Conservation (phyloP, 495 filamentous ascomycete genomes). For the Podospora sp. region DNA sequence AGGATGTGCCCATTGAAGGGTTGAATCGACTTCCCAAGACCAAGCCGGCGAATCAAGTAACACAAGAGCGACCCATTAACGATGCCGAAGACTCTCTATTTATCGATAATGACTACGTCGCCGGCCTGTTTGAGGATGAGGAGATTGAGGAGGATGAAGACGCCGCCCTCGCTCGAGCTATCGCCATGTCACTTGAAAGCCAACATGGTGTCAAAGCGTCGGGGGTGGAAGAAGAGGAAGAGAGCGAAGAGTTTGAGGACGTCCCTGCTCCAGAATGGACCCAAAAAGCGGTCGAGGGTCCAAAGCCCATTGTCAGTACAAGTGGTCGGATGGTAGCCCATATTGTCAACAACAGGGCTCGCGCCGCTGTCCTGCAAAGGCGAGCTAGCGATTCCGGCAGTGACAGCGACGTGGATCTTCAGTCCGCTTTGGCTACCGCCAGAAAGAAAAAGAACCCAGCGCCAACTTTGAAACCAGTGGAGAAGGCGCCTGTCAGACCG, state of each 20-base stretch:
- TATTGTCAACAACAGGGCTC: constrained; percentile 64
- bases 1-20: constrained; percentile 94
- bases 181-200: constrained; percentile 73
- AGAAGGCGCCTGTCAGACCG: constrained; percentile 32
- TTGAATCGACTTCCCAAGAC: constrained; percentile 82
- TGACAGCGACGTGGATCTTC: constrained; percentile 65
- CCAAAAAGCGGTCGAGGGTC: constrained; percentile 55
- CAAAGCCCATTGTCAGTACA: constrained; percentile 54
- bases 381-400: constrained; percentile 51
- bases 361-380: constrained; percentile 53
- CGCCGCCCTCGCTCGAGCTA: constrained; percentile 76
- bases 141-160: constrained; percentile 66
- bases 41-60: constrained; percentile 6
- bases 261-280: constrained; percentile 54
- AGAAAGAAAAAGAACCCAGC: constrained; percentile 45
- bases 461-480: not conserved
- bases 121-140: constrained; percentile 36
- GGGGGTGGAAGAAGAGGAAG: constrained; percentile 40
- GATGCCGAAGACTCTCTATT: constrained; percentile 65
- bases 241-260: constrained; percentile 51
- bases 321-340: constrained; percentile 62
- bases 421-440: constrained; percentile 57
- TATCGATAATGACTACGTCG: constrained; percentile 48
- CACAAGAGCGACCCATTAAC: constrained; percentile 8
- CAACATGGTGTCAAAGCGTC: constrained; percentile 42